Base-by-base conservation (phyloP, 2,329 filamentous ascomycete species). In the Thelonectria rubi region DNA sequence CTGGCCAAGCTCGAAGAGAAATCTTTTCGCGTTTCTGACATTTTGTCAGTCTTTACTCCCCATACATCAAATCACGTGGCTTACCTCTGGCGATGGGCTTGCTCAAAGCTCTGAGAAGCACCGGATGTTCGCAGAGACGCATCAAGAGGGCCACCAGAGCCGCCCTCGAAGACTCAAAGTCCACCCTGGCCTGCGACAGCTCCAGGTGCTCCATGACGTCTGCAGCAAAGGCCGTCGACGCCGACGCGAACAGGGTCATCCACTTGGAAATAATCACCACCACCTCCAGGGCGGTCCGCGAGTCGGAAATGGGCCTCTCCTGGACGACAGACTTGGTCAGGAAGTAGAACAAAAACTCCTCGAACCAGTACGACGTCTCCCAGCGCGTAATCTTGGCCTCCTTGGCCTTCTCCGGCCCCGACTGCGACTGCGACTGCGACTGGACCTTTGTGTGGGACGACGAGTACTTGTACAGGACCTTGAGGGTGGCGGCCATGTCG, bases 281-380 rank as follows among this genome's bases (percentile, higher is more conserved):
- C 39, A 87, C 74, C 18, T 82, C 78, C 9, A 87, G 67, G 0
- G 82, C 84, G n/a, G 84, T 81, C 26, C 79, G 74, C 15, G 76
- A 70, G 21, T 78, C 79, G 58, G 73, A 77, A 49, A 87, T 84
- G 1, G 80, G 81, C 1, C 73, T 76, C 0, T 82, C 85, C 49
- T 85, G 79, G 1, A 82, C 90, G 52, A 98, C 93, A 0, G 90
- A 91, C 77, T 96, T 97, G 2, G 93, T 92, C 52, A 99, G 93
- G 3, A 94, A 89, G 76, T 97, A 96, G 72, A 97, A 90, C 77
- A 98, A 92, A 52, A 95, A 89, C 78, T 97, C 97, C 75, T 99
- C 95, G 0, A 90, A 76, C 62, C 79, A 79, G 65, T 86, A 88
- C 1, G 86, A 88, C 73, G 77, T 84, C 53, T 75, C 78, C 86